Evolutionary conservation across 2,329 filamentous ascomycete genomes (phyloP), one percentile per base, ranked within the genome.

Genomic region (Pseudogymnoascus sp.): DNA sequence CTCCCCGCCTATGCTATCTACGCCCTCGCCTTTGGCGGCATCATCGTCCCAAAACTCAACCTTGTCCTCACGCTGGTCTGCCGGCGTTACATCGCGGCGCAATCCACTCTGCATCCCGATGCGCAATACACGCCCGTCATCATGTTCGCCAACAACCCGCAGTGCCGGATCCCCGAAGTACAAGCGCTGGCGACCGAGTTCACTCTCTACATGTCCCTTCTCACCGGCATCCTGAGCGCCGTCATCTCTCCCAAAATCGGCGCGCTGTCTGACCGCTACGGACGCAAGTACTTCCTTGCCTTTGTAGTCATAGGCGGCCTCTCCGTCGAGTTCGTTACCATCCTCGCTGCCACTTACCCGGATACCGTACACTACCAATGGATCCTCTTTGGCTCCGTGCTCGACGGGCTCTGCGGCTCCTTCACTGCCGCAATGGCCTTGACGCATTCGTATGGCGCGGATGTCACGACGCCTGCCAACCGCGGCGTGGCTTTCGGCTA

Each of bases 401-500:
- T 92, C 51, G 94, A 99, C 71, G 94, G 94, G 4, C 71, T 96
- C 4, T 86, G 86, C 8, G 94, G 94, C 6, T 96, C 92, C 0
- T 96, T 97, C 72, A 96, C 92, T 1, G 85, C 91, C 0, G 88
- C 88, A 29, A 89, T 89, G 78, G 86, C 88, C 51, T 78, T 88
- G 17, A 87, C 85, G 21, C 88, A 95, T 73, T 91, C 93, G 0
- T 99, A 97, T 74, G 88, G 90, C 10, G 87, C 91, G 41, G 94
- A 99, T 74, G 96, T 91, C 74, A 93, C 92, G 0, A 80, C 89
- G 3, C 90, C 92, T 0, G 88, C 89, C 31, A 85, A 84, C 70
- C 86, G 94, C 17, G 90, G 88, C 64, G 89, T 96, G 6, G 85
- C 87, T 4, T 94, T 97, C 73, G 92, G 91, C 5, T 93, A 92